Conservation (phyloP, 495 filamentous ascomycete genomes). For the Polyplosphaeria fusca region DNA sequence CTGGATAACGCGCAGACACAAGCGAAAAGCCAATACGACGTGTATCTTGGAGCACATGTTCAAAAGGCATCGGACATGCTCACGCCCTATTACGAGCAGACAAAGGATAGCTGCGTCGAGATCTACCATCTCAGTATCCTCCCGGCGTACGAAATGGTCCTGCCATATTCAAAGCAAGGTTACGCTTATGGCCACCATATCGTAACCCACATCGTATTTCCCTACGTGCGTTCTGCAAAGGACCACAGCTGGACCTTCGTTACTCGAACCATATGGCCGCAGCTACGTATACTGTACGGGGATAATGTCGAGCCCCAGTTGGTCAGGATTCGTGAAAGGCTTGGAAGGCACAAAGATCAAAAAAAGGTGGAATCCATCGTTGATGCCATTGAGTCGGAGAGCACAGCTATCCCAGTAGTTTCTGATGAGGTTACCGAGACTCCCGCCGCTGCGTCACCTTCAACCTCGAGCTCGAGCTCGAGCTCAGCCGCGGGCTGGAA, state of each 20-base stretch:
- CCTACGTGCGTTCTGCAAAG: constrained; percentile 67
- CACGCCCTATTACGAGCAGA: constrained; percentile 69
- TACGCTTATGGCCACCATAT: constrained; percentile 67
- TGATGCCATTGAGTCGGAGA: constrained; percentile 54
- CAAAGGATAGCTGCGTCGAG: constrained; percentile 56
- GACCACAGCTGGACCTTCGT: constrained; percentile 64
- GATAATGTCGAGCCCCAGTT: constrained; percentile 95
- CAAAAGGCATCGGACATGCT: constrained; percentile 54
- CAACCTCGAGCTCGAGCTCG: constrained; percentile 13
- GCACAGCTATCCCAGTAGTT: neutral
- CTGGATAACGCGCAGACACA: constrained; percentile 60
- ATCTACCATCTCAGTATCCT: constrained; percentile 69
- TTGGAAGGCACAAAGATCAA: constrained; percentile 76
- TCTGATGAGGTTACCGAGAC: neutral
- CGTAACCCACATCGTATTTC: constrained; percentile 66
- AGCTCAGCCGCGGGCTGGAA: constrained; percentile 16
- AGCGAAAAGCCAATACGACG: constrained; percentile 62
- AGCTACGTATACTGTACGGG: constrained; percentile 72
- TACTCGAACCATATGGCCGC: constrained; percentile 73
- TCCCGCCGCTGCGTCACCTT: constrained; percentile 10
- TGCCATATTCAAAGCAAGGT: constrained; percentile 68
- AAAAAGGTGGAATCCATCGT: constrained; percentile 58
- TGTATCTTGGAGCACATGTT: constrained; percentile 69
- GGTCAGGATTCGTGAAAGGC: constrained; percentile 81
- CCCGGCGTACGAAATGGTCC: constrained; percentile 67